phyloP scores from a whole-genome alignment of 495 filamentous ascomycete genomes.

The Aspergillus cavernicola region DNA sequence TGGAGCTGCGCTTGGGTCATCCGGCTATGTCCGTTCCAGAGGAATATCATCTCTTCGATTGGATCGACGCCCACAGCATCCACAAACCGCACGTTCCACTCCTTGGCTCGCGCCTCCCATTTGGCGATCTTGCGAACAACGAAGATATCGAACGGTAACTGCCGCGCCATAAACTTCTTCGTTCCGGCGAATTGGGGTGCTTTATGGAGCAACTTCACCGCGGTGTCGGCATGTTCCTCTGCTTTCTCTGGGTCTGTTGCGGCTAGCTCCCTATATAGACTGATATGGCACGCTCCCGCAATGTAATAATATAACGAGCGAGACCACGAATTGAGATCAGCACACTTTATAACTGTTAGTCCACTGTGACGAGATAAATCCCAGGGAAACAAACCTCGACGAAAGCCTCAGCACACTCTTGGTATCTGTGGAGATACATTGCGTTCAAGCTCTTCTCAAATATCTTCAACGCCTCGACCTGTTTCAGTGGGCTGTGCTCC shows the following conservation, averaged over 20 bases:
- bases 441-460: conserved; percentile 81
- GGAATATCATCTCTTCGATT: conserved; percentile 89
- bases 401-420: conserved; percentile 68
- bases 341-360: conserved; percentile 46
- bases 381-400: conserved; percentile 44
- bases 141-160: conserved; percentile 88
- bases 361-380: background rate
- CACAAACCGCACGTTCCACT: conserved; percentile 62
- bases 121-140: conserved; percentile 80
- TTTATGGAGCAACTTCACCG: conserved; percentile 64
- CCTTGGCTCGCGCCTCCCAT: conserved; percentile 78
- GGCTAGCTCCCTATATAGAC: conserved; percentile 64
- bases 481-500: conserved; percentile 71
- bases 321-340: conserved; percentile 87
- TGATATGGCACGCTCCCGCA: conserved; percentile 71
- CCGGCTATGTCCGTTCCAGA: conserved; percentile 82
- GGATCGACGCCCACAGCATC: conserved; percentile 85
- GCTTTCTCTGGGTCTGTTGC: conserved; percentile 46
- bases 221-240: conserved; percentile 54
- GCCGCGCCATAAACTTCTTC: conserved; percentile 84
- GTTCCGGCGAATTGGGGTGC: conserved; percentile 75
- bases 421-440: conserved; percentile 74
- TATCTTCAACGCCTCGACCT: conserved; percentile 72
- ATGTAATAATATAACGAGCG: conserved; percentile 89
- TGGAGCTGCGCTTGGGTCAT: conserved; percentile 66